phyloP scores from a whole-genome alignment of 257 asterid genomes.

The Plectranthus barbatus region DNA sequence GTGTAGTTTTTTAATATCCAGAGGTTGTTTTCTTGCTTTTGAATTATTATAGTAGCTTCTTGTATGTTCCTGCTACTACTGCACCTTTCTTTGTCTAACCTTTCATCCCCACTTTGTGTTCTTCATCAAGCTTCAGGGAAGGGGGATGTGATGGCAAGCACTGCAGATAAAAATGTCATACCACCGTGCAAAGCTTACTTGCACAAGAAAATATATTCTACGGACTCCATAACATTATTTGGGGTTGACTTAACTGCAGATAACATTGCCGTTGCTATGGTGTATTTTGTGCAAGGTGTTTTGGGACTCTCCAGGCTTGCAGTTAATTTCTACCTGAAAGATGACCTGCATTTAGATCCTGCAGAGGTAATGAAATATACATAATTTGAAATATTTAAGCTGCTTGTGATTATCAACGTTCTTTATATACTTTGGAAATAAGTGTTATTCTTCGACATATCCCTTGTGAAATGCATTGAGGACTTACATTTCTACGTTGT shows the following conservation, averaged over 20 bases:
- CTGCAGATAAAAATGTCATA: slow-evolving; percentile 31
- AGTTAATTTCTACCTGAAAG: slow-evolving; percentile 85
- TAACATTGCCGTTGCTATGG: slow-evolving; percentile 85
- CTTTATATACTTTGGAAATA: not conserved
- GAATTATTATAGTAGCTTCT: not conserved
- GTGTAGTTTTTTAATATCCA: not conserved
- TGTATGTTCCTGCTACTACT: not conserved
- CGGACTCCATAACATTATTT: slow-evolving; percentile 35
- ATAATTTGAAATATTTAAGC: not conserved
- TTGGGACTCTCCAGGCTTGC: slow-evolving; percentile 89
- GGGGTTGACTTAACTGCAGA: slow-evolving; percentile 86
- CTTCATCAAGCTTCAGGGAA: slow-evolving; percentile 38
- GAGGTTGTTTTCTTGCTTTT: not conserved
- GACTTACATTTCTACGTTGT: slow-evolving; percentile 38
- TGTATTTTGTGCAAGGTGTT: slow-evolving; percentile 94
- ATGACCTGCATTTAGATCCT: slow-evolving; percentile 87
- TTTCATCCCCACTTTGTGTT: not conserved
- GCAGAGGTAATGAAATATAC: slow-evolving; percentile 63
- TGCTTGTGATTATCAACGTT: not conserved
- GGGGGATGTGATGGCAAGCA: slow-evolving; percentile 31
- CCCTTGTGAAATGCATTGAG: not conserved
- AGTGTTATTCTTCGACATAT: not conserved
- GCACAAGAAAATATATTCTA: slow-evolving; percentile 29
- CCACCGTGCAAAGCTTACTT: slow-evolving; percentile 27
- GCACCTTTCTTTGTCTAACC: not conserved